Percentiles rank a stretch among this genome's conserved stretches.
These are phyloP conservation scores for Sarcomyxa edulis DNA, from an alignment of 768 basidiomycete species.

Conservation along the genomic window DNA sequence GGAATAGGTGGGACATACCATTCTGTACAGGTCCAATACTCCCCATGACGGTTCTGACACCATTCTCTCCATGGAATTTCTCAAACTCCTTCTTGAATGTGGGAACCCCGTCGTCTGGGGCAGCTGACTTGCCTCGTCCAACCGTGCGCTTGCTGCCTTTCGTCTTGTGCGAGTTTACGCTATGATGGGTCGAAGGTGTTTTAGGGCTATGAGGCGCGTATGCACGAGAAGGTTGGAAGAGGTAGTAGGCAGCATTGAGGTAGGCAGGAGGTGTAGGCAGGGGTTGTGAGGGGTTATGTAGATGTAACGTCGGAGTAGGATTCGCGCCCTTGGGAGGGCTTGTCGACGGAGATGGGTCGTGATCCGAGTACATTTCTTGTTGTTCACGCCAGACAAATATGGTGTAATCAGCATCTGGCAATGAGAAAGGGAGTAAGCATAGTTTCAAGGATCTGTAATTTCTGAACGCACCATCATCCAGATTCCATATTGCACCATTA, in stretches of 20 bases:
- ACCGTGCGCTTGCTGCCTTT: conserved; percentile 30
- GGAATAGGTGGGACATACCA: conserved; percentile 40
- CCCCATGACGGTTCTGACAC: conserved; percentile 89
- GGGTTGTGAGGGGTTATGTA: conserved; percentile 54
- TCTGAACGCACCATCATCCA: conserved; percentile 75
- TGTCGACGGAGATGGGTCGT: conserved; percentile 17
- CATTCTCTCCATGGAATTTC: conserved; percentile 85
- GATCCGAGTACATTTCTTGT: conserved; percentile 22
- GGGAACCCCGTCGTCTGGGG: conserved; percentile 48
- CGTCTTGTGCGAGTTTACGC: conserved; percentile 34
- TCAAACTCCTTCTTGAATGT: conserved; percentile 74
- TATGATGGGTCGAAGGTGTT: conserved; percentile 28
- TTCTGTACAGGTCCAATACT: conserved; percentile 86
- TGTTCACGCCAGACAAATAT: conserved; percentile 80
- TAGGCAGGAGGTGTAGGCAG: conserved; percentile 62
- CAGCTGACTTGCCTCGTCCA: conserved; percentile 26
- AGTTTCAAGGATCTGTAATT: neutral
- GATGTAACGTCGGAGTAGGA: conserved; percentile 50
- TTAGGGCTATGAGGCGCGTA: conserved; percentile 25
- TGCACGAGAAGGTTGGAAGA: conserved; percentile 46
- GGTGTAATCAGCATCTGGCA: conserved; percentile 74
- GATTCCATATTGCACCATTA: conserved; percentile 72
- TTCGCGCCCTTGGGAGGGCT: conserved; percentile 19
- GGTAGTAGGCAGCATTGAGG: conserved; percentile 65
- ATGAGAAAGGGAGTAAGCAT: neutral